Evolutionary conservation across 108 stramenopile genomes (phyloP).

Genomic region (Cyclostephanos tholiformis): DNA sequence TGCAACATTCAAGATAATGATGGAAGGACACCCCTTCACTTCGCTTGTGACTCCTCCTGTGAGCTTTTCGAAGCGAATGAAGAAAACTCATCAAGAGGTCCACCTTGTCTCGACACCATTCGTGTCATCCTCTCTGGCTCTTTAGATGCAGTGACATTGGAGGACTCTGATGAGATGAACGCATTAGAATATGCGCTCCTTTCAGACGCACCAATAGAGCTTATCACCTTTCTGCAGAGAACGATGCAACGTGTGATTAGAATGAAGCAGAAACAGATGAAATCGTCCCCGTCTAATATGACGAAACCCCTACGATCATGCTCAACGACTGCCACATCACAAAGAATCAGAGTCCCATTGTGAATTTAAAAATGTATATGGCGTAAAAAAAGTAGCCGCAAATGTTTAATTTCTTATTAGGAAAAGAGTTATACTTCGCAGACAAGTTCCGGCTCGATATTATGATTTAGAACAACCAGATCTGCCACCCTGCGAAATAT

Average conservation of each 20-base stretch:
- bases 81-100: not conserved
- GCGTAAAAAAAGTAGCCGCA: not conserved
- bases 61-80: conserved; percentile 7
- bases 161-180: conserved; percentile 23
- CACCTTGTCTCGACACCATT: conserved; percentile 9
- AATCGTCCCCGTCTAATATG: not conserved
- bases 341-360: not conserved
- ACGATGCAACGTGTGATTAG: not conserved
- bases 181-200: conserved; percentile 26
- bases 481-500: not conserved
- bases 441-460: not conserved
- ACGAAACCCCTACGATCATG: not conserved
- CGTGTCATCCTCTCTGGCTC: conserved; percentile 14
- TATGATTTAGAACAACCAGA: not conserved
- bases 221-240: conserved; percentile 2
- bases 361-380: not conserved
- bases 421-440: too few species aligned
- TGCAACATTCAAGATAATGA: conserved; percentile 13
- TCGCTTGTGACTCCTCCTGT: conserved; percentile 24
- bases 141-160: conserved; percentile 3
- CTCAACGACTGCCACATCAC: not conserved
- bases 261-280: not conserved
- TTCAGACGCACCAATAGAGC: conserved; percentile 7
- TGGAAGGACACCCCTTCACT: conserved; percentile 17
- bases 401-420: too few species aligned